Percentiles rank a stretch among this genome's conserved stretches.
phyloP scores from a whole-genome alignment of 2,329 filamentous ascomycete genomes.

The Botryotinia convoluta region DNA sequence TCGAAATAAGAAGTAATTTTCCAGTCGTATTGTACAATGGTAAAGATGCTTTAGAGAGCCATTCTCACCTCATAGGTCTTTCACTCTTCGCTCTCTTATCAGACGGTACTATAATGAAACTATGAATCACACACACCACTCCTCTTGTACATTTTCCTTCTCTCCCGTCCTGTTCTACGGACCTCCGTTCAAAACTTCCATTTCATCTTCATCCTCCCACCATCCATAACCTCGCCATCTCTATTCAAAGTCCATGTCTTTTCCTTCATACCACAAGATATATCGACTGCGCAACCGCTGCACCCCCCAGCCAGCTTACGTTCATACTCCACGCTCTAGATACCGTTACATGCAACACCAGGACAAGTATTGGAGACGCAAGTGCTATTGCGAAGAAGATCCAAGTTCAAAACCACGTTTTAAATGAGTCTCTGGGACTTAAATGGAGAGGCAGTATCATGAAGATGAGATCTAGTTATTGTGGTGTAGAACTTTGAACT shows the following conservation, averaged over 20 bases:
- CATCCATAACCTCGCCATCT: not conserved
- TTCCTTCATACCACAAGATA: not conserved
- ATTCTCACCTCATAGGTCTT: not conserved
- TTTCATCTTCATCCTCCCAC: not conserved
- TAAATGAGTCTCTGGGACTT: not conserved
- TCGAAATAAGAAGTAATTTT: not conserved
- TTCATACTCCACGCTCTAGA: not conserved
- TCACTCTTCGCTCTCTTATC: not conserved
- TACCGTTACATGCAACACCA: not conserved
- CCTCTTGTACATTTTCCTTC: not conserved
- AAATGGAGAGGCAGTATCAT: not conserved
- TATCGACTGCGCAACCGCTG: not conserved
- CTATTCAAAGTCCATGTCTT: not conserved
- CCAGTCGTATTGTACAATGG: not conserved
- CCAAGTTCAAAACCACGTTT: not conserved
- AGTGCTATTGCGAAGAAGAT: not conserved
- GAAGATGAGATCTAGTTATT: not conserved
- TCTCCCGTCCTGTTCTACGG: not conserved
- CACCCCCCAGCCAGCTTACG: not conserved
- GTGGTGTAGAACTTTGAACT: not conserved
- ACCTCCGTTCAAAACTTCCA: too few species aligned
- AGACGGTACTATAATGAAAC: not conserved
- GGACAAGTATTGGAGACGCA: not conserved
- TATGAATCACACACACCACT: not conserved
- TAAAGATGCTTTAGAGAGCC: not conserved